Base-by-base conservation (phyloP, 2,329 filamentous ascomycete species). In the Pseudocercospora eumusae region DNA sequence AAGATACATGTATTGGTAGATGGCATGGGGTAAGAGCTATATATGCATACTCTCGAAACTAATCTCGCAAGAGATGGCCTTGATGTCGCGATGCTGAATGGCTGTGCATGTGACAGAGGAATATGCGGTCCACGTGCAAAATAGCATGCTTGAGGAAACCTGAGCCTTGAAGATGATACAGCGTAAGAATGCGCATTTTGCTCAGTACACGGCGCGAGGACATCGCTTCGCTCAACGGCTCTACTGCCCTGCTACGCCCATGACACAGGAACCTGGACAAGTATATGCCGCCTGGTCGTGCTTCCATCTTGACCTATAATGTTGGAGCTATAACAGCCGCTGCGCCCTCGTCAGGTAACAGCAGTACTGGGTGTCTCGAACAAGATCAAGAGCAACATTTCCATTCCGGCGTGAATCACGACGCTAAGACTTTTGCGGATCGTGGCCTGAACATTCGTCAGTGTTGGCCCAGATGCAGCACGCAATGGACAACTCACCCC, bases 401-500 rank as follows among this genome's bases (percentile, higher is more conserved):
- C 36, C 15, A 1, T 7, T 8, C 6, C 2, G 13, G 2, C 2
- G n/a, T n/a, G 15, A 18, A n/a, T 1, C 10, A 18, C 1, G 20
- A 21, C n/a, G 1, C 15, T 18, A 52, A 23, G 47, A 13, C 47
- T 52, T 52, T 25, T 28, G 47, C 47, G 47, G 25, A 5, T 52
- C 25, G n/a, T 52, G 47, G 13, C 47, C 47, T 52, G 23, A 1
- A 31, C 9, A 11, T 4, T 27, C 13, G 23, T 52, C 47, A 50
- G 47, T 13, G 10, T 50, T 10, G 8, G 13, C 23, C 5, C 3
- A 23, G 3, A 5, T 28, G 6, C 18, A 27, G 23, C 7, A 27
- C 23, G 23, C 45, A 8, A 23, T 8, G 6, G 23, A 8, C 18
- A 23, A 23, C 45, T 77, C 74, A 6, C 76, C 76, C 84, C 84